Percentiles rank a stretch among this genome's conserved stretches.
phyloP scores from a whole-genome alignment of 1,139 yeast species.

The Sugiyamaella novakii region DNA sequence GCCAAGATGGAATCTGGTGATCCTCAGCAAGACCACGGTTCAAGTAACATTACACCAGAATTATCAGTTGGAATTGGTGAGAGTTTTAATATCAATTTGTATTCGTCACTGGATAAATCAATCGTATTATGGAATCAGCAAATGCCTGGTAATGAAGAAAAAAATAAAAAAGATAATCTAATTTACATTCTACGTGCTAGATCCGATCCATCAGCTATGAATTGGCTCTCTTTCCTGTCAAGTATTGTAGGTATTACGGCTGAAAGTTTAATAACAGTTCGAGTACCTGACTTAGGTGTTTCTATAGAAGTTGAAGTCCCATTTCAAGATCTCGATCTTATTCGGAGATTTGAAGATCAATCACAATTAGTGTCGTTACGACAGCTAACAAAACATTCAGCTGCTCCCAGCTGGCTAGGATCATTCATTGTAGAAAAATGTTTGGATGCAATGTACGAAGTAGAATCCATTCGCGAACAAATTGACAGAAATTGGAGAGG shows the following conservation, averaged over 20 bases:
- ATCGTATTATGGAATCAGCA: conserved; percentile 51
- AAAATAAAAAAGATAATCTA: conserved; percentile 32
- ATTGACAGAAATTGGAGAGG: conserved; percentile 34
- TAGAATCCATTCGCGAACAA: conserved; percentile 27
- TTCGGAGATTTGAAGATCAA: conserved; percentile 10
- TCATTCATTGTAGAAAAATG: conserved; percentile 37
- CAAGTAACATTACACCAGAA: conserved; percentile 32
- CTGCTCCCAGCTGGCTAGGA: conserved; percentile 32
- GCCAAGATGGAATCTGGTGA: conserved; percentile 38
- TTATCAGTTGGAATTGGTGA: conserved; percentile 32
- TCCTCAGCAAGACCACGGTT: conserved; percentile 38
- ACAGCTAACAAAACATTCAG: conserved; percentile 20
- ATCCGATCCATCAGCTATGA: conserved; percentile 50
- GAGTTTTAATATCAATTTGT: conserved; percentile 52
- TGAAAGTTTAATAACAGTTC: conserved; percentile 41
- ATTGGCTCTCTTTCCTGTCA: conserved; percentile 65
- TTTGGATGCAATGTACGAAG: conserved; percentile 35
- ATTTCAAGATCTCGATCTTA: conserved; percentile 22
- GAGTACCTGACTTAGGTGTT: conserved; percentile 56
- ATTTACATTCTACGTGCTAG: conserved; percentile 60
- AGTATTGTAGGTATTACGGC: conserved; percentile 45
- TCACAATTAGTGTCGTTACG: conserved; percentile 17
- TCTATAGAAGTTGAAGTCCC: conserved; percentile 52
- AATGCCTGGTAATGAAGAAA: conserved; percentile 11
- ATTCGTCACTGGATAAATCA: conserved; percentile 70